These are phyloP conservation scores for Spathaspora hagerdaliae DNA, from an alignment of 805 yeast genomes.

Conservation along the genomic window DNA sequence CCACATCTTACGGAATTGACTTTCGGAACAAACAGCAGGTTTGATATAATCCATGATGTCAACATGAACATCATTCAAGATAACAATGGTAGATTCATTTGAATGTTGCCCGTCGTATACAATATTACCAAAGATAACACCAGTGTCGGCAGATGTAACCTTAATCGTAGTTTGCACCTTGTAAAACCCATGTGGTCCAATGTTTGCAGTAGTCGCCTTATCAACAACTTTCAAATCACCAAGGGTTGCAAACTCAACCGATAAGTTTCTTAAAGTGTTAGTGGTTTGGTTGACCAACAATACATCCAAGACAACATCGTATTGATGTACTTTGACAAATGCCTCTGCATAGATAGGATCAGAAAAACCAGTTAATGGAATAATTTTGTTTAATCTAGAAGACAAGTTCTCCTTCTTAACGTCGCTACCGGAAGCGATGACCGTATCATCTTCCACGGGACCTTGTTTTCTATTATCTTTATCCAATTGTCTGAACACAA, in stretches of 20 bases:
- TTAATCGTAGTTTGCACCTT: slow-evolving; percentile 83
- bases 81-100: slow-evolving; percentile 82
- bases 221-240: slow-evolving; percentile 96
- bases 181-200: slow-evolving; percentile 97
- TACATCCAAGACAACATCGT: slow-evolving; percentile 92
- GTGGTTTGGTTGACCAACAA: slow-evolving; percentile 92
- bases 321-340: slow-evolving; percentile 91
- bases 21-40: slow-evolving; percentile 88
- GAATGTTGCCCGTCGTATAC: slow-evolving; percentile 95
- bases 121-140: slow-evolving; percentile 95
- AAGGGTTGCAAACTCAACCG: slow-evolving; percentile 91
- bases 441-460: slow-evolving; percentile 46
- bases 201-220: slow-evolving; percentile 80
- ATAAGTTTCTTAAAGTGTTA: slow-evolving; percentile 81
- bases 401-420: slow-evolving; percentile 56
- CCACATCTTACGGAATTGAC: slow-evolving; percentile 96
- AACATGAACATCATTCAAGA: slow-evolving; percentile 89
- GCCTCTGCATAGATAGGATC: slow-evolving; percentile 99
- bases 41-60: slow-evolving; percentile 97
- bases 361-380: slow-evolving; percentile 95
- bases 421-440: slow-evolving; percentile 45
- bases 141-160: slow-evolving; percentile 96
- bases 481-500: slow-evolving; percentile 75
- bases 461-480: slow-evolving; percentile 23
- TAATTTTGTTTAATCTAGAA: slow-evolving; percentile 81